Evolutionary conservation across 805 yeast genomes (phyloP), one percentile per base, ranked within the genome.

Genomic region (Scheffersomyces lignosus): DNA sequence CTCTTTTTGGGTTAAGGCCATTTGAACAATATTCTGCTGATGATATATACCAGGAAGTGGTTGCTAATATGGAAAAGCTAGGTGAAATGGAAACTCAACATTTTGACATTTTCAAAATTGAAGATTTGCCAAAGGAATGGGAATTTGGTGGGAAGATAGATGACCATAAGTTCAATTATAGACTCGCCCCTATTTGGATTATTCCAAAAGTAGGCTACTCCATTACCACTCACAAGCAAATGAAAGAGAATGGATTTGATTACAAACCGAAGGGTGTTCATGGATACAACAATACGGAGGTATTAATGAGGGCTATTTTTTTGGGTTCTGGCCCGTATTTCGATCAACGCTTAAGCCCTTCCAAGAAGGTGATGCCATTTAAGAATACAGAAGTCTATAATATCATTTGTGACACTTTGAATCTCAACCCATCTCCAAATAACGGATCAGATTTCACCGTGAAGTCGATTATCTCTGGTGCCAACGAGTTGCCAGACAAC

Each of bases 121-220:
- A 81, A 18, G 80, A 82, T 15, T 58, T 87, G 16, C 71, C 75
- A 0, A 42, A 48, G 10, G 75, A 75, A 31, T 74, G 80, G 73
- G 54, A 78, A 16, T 83, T 82, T 57, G 87, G 87, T 15, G 66
- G 60, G 30, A 45, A 41, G 14, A 1, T 27, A 1, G 13, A 43
- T 5, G 56, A 47, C 15, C 73, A 67, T 43, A 48, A 49, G 33
- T 83, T 70, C 52, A 66, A 73, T 38, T 68, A 78, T 31, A 71
- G 96, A 42, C 66, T 88, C 15, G 95, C 96, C 0, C 95, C 95
- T 1, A 59, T 90, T 18, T 87, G 96, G 91, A 56, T 90, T 3
- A 67, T 90, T 2, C 96, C 96, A 0, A 75, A 81, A 24, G 80
- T 86, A 4, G 96, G 96, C 0, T 90, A 83, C 62, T 73, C 85